Conservation (phyloP, 2,329 filamentous ascomycete species). For the Epichloe baconii region DNA sequence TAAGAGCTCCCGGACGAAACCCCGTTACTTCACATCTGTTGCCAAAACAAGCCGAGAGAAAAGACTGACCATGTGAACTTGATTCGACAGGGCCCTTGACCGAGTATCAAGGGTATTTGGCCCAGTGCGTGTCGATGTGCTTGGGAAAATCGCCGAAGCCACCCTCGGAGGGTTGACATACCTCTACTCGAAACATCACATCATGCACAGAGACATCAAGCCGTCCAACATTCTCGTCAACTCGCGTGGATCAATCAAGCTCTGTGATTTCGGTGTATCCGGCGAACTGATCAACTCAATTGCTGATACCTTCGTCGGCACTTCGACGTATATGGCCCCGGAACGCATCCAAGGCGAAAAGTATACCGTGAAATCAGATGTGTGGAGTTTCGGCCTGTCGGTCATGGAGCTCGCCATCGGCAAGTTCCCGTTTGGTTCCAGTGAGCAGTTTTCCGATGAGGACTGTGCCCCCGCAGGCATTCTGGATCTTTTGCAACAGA, state of each 20-base stretch:
- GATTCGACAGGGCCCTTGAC: slow-evolving; percentile 61
- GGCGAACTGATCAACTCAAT: slow-evolving; percentile 96
- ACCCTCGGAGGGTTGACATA: slow-evolving; percentile 89
- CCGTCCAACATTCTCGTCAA: slow-evolving; percentile 96
- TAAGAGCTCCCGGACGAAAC: slow-evolving; percentile 35
- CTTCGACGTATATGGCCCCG: slow-evolving; percentile 98
- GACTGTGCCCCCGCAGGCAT: slow-evolving; percentile 87
- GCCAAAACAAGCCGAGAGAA: background rate
- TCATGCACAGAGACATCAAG: slow-evolving; percentile 99
- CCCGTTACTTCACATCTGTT: background rate
- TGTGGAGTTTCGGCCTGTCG: slow-evolving; percentile 92
- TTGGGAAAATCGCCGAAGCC: slow-evolving; percentile 95
- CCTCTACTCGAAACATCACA: slow-evolving; percentile 87
- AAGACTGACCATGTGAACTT: background rate
- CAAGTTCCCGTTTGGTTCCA: slow-evolving; percentile 83
- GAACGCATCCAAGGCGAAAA: slow-evolving; percentile 94
- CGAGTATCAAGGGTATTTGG: slow-evolving; percentile 90
- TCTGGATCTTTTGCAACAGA: slow-evolving; percentile 88
- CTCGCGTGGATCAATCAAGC: slow-evolving; percentile 85
- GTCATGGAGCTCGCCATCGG: slow-evolving; percentile 98
- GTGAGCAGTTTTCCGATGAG: slow-evolving; percentile 55
- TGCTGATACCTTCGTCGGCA: slow-evolving; percentile 95
- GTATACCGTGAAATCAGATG: slow-evolving; percentile 96
- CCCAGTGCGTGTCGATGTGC: slow-evolving; percentile 85
- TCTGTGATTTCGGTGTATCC: slow-evolving; percentile 98